Evolutionary conservation across 352 stramenopile genomes (phyloP), one percentile per base, ranked within the genome.

Genomic region (Globisporangium emineosum): DNA sequence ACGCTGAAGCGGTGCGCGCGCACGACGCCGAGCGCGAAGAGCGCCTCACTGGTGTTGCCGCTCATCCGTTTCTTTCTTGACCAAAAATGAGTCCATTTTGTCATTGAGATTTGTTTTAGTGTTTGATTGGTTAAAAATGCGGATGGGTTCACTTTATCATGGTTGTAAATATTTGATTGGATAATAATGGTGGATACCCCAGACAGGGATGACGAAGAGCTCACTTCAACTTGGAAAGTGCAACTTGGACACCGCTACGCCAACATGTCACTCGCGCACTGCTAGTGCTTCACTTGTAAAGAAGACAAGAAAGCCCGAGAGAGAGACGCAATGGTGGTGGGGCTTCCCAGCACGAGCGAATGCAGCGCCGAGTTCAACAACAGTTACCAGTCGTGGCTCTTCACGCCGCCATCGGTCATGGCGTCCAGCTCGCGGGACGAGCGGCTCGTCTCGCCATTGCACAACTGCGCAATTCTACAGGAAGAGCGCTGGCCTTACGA

Each of bases 371-470:
- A 49, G 21, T 19, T 45, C 54, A 60, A 33, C 55, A 49, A n/a
- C 35, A 61, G 55, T 37, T 61, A 52, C 27, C 55, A 37, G 23
- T 61, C 60, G 50, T 65, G 49, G 60, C 49, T 58, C n/a, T 25
- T 30, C 60, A 65, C 60, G 3, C 60, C 60, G 7, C 60, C 60
- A 19, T 65, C 59, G 15, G 12, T 53, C 9, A 23, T 33, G 33
- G 17, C 23, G 25, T 43, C 27, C 13, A 13, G 15, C n/a, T 57
- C 25, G 50, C 17, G 25, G 15, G 25, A 55, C 40, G 55, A 52
- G 23, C 37, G 49, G 35, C 23, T 50, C 23, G 30, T 72, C 29
- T 80, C 73, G 15, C 70, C 72, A 25, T 57, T 80, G 51, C 73
- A 47, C 13, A 42, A 72, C 19, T 75, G 65, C 35, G 62, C 67